Percentiles rank a stretch among this genome's conserved stretches.
Conservation (phyloP, 208 protist genomes). For the Tritrichomonas foetus region DNA sequence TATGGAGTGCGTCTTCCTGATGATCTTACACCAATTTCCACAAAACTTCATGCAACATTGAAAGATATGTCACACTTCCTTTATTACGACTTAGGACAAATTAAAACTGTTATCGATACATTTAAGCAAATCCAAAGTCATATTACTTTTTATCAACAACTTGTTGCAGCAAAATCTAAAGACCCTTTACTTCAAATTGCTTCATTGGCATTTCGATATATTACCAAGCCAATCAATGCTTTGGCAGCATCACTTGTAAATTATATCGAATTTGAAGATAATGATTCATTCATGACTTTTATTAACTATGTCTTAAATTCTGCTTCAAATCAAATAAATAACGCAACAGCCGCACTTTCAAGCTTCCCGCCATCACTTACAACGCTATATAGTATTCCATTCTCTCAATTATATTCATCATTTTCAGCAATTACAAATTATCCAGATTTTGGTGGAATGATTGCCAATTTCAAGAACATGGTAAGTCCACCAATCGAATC, state of each 20-base stretch:
- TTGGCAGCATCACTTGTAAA: not conserved
- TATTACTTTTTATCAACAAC: not conserved
- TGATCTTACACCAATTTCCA: not conserved
- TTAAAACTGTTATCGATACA: not conserved
- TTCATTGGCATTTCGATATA: not conserved
- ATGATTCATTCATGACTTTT: not conserved
- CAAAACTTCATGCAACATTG: not conserved
- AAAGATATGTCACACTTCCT: not conserved
- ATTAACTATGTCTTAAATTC: not conserved
- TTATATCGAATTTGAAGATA: not conserved
- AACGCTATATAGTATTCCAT: not conserved
- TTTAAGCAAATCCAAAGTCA: not conserved
- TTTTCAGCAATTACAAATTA: not conserved
- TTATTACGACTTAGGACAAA: not conserved
- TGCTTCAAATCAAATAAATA: not conserved
- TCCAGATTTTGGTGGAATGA: not conserved
- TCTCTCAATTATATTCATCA: not conserved
- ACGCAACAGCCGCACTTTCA: not conserved
- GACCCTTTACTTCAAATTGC: not conserved
- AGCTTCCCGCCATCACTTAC: not conserved
- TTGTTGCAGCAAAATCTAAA: not conserved
- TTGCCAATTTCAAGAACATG: not conserved
- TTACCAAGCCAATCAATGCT: not conserved
- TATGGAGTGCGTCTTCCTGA: not conserved
- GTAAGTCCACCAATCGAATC: not conserved